phyloP scores from a whole-genome alignment of 2,329 filamentous ascomycete species.

The Nemania sp. region DNA sequence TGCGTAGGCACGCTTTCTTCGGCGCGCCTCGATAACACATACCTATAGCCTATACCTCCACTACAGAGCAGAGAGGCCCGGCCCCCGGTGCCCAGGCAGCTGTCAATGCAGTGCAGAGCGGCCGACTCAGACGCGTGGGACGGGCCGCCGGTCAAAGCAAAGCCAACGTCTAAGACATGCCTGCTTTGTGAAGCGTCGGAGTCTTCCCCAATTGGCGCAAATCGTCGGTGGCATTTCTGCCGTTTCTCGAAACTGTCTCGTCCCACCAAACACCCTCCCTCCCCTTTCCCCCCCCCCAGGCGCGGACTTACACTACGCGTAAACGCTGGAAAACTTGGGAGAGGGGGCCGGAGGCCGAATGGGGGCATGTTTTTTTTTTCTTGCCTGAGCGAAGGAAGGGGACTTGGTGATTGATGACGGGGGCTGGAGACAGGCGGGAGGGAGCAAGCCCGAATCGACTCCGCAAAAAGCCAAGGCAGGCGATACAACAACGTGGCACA shows the following conservation, averaged over 20 bases:
- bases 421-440: conserved; percentile 4
- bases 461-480: conserved; percentile 26
- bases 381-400: conserved; percentile 27
- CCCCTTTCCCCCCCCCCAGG: neutral
- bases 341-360: conserved; percentile 25
- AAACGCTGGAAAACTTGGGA: conserved; percentile 27
- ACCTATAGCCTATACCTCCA: neutral
- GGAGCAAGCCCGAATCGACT: conserved; percentile 12
- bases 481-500: conserved; percentile 37
- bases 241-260: conserved; percentile 16
- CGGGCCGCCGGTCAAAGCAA: conserved; percentile 23
- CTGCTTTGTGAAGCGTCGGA: conserved; percentile 29
- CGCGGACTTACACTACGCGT: conserved; percentile 26
- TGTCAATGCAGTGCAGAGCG: conserved; percentile 30
- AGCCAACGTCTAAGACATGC: conserved; percentile 26
- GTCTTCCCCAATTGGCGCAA: conserved; percentile 37
- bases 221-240: conserved; percentile 25
- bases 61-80: neutral
- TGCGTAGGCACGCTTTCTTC: neutral
- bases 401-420: conserved; percentile 15
- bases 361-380: no score
- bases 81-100: conserved; percentile 34
- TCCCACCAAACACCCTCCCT: conserved; percentile 1
- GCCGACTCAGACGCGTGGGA: conserved; percentile 31
- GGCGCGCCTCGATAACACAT: neutral